These are phyloP conservation scores for Debaryomyces hansenii DNA, from an alignment of 805 yeast species.

Conservation along the genomic window DNA sequence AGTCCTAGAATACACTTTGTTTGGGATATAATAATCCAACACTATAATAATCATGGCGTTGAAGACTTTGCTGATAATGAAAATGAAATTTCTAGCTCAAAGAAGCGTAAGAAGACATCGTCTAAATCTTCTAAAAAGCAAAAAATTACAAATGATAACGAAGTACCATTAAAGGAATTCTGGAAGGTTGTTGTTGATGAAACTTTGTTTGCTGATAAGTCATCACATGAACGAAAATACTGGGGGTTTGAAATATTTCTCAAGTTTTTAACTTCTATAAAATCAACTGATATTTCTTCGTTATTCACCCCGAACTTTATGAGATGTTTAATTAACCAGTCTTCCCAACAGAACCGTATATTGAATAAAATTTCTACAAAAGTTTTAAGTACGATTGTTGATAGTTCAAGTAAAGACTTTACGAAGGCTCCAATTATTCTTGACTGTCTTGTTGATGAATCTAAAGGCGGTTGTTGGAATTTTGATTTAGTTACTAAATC, in stretches of 20 bases:
- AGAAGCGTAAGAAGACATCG: slow-evolving; percentile 22
- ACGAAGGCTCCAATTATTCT: slow-evolving; percentile 36
- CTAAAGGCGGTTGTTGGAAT: slow-evolving; percentile 55
- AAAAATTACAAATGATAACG: slow-evolving; percentile 9
- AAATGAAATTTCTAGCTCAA: slow-evolving; percentile 17
- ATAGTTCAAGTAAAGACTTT: slow-evolving; percentile 36
- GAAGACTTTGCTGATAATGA: slow-evolving; percentile 20
- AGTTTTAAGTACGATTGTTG: slow-evolving; percentile 45
- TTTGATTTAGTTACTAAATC: slow-evolving; percentile 79
- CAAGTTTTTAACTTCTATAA: slow-evolving; percentile 36
- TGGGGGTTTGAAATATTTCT: slow-evolving; percentile 79
- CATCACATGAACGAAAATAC: slow-evolving; percentile 84
- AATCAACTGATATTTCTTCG: slow-evolving; percentile 15
- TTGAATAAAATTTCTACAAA: slow-evolving; percentile 66
- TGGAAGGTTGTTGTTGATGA: slow-evolving; percentile 83
- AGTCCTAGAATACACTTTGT: slow-evolving; percentile 72
- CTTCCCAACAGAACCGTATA: slow-evolving; percentile 62
- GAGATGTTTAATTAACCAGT: slow-evolving; percentile 75
- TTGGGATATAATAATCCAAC: slow-evolving; percentile 61
- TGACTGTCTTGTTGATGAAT: slow-evolving; percentile 24
- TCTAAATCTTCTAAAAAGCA: slow-evolving; percentile 21
- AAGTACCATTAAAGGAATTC: slow-evolving; percentile 52
- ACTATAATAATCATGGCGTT: slow-evolving; percentile 26
- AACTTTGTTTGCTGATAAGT: slow-evolving; percentile 67
- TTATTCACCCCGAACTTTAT: slow-evolving; percentile 65